These are phyloP conservation scores for Cercospora sojina DNA, from an alignment of 2,329 filamentous ascomycete species.

Conservation along the genomic window DNA sequence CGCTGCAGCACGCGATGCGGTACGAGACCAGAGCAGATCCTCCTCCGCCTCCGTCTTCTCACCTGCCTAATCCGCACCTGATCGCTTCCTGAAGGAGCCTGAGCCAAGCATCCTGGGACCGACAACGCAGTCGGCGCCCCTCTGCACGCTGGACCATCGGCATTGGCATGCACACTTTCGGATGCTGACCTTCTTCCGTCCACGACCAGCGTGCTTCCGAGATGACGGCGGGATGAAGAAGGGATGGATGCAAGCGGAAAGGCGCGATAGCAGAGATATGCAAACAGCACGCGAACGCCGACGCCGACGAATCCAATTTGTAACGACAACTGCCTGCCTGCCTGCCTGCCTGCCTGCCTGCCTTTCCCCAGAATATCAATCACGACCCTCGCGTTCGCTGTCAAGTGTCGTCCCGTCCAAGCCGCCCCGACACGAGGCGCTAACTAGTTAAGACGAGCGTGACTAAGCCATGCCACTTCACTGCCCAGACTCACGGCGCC, in stretches of 20 bases:
- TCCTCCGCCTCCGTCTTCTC: not conserved
- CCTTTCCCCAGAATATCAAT: not conserved
- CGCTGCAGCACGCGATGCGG: not conserved
- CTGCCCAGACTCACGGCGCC: not conserved
- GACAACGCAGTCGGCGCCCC: not conserved
- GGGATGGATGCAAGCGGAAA: not conserved
- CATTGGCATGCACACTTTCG: not conserved
- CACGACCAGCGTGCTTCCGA: not conserved
- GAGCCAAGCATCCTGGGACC: not conserved
- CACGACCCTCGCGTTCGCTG: not conserved
- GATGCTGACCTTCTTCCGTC: not conserved
- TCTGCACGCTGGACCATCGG: not conserved
- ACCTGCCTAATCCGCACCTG: not conserved
- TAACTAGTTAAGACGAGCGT: not conserved
- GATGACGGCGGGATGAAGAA: not conserved
- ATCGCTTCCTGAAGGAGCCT: not conserved
- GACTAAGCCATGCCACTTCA: not conserved
- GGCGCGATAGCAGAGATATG: not conserved
- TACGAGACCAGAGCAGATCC: not conserved
- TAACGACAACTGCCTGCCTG: not conserved
- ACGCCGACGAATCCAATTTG: not conserved
- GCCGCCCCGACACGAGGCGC: not conserved
- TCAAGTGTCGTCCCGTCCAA: not conserved
- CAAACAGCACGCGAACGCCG: not conserved
- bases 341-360: no score